These are phyloP conservation scores for Encephalitozoon romaleae DNA, from an alignment of 371 early-diverging fungal species.

Conservation along the genomic window DNA sequence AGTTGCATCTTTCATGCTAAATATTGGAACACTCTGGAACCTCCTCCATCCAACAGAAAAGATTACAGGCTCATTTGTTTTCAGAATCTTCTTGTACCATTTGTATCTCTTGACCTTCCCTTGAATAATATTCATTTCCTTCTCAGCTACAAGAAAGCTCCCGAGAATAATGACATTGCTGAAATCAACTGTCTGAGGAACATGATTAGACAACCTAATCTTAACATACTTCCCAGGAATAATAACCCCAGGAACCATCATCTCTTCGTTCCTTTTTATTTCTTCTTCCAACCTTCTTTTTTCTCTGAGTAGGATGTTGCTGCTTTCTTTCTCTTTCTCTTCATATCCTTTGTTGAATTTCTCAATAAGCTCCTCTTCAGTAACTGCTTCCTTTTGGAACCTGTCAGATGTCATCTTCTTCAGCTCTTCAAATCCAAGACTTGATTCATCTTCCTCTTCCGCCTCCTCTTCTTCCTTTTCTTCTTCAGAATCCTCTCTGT, in stretches of 20 bases:
- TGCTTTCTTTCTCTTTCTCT: constrained; percentile 41
- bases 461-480: neutral
- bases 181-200: constrained; percentile 19
- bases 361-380: constrained; percentile 50
- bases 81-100: constrained; percentile 85
- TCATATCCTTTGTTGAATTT: constrained; percentile 50
- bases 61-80: constrained; percentile 88
- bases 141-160: constrained; percentile 37
- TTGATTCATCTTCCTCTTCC: neutral
- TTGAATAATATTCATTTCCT: constrained; percentile 36
- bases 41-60: constrained; percentile 95
- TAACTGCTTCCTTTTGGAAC: constrained; percentile 37
- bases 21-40: constrained; percentile 85
- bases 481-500: neutral
- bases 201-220: constrained; percentile 18
- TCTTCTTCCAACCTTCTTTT: constrained; percentile 17
- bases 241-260: constrained; percentile 30
- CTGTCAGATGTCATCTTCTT: constrained; percentile 22
- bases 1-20: constrained; percentile 69
- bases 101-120: constrained; percentile 78
- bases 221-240: constrained; percentile 55
- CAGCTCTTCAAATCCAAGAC: constrained; percentile 6
- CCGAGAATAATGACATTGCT: constrained; percentile 36
- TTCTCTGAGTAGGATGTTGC: constrained; percentile 10
- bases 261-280: constrained; percentile 23